Evolutionary conservation across 345 rosid genomes (phyloP).

Genomic region (Xanthoceras sorbifolium): DNA sequence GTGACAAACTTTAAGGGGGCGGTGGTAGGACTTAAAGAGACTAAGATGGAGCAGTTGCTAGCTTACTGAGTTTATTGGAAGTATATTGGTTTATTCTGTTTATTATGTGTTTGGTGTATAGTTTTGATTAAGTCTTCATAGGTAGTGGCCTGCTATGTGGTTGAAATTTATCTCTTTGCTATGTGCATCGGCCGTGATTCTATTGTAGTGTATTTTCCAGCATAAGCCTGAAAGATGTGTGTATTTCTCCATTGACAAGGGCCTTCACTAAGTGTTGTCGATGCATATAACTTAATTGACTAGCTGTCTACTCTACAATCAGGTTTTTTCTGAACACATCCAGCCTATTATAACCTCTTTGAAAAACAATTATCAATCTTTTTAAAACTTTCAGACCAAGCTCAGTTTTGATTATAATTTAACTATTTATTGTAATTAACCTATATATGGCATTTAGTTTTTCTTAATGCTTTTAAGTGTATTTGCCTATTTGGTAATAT

Average conservation of each 20-base stretch:
- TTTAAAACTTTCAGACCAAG: neutral
- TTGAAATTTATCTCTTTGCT: neutral
- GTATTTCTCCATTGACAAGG: neutral
- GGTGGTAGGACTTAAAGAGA: neutral
- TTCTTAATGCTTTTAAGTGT: neutral
- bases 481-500: neutral
- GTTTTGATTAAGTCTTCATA: neutral
- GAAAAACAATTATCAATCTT: neutral
- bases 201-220: neutral
- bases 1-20: neutral
- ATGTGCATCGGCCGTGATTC: neutral
- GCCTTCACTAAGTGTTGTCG: neutral
- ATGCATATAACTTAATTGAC: neutral
- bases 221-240: neutral
- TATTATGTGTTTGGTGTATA: neutral
- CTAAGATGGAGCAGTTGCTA: conserved; percentile 8
- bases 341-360: neutral
- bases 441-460: neutral
- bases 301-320: neutral
- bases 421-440: neutral
- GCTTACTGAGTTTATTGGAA: conserved; percentile 3
- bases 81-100: neutral
- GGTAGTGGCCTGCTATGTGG: neutral
- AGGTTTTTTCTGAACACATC: neutral
- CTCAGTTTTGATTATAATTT: neutral